Evolutionary conservation across 768 basidiomycete species (phyloP).

Genomic region (Termitomyces sp.): DNA sequence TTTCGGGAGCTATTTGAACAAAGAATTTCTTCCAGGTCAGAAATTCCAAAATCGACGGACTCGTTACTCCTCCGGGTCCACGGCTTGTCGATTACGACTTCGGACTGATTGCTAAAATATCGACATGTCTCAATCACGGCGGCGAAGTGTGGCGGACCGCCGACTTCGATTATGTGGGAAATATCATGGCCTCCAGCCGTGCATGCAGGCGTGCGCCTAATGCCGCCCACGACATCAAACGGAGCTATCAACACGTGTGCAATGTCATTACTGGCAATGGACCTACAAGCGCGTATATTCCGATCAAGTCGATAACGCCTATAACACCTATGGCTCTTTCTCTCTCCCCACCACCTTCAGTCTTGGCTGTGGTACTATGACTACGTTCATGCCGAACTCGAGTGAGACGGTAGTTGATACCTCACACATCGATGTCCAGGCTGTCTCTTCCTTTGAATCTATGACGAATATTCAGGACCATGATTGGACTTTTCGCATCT

Average conservation of each 20-base stretch:
- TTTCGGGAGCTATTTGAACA: too few relatives aligned
- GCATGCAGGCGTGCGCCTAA: too few relatives aligned
- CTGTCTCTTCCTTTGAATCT: neutral
- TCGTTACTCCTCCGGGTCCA: too few relatives aligned
- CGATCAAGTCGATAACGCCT: slow-evolving; percentile 1
- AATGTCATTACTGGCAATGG: neutral
- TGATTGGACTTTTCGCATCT: neutral
- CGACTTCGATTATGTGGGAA: too few relatives aligned
- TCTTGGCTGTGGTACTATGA: neutral
- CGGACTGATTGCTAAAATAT: neutral
- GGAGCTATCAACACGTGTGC: slow-evolving; percentile 2
- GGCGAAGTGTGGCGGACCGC: too few relatives aligned
- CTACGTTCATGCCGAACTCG: neutral
- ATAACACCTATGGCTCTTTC: neutral
- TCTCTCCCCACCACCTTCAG: neutral
- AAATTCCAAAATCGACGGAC: too few relatives aligned
- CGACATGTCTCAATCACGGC: too few relatives aligned
- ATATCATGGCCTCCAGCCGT: neutral
- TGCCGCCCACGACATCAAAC: too few relatives aligned
- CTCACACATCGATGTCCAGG: neutral
- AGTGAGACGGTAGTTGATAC: neutral
- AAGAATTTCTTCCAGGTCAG: too few relatives aligned
- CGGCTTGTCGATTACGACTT: too few relatives aligned
- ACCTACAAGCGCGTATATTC: neutral
- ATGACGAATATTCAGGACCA: neutral